phyloP scores from a whole-genome alignment of 495 filamentous ascomycete genomes.

The Podospora pseudopauciseta region DNA sequence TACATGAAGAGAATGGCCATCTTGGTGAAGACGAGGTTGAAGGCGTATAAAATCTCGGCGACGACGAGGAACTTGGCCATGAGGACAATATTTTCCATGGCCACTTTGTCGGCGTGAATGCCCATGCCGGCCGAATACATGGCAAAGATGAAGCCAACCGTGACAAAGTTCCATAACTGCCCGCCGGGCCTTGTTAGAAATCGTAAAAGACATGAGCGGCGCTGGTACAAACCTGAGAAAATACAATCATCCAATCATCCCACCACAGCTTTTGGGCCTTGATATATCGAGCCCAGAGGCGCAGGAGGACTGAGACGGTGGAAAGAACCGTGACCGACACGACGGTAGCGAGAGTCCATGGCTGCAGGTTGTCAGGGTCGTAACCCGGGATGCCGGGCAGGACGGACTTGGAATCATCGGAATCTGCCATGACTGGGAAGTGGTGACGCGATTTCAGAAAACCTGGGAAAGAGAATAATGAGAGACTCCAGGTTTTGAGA shows the following conservation, averaged over 20 bases:
- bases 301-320: background rate
- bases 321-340: constrained; percentile 10
- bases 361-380: constrained; percentile 15
- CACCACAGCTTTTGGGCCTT: constrained; percentile 16
- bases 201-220: background rate
- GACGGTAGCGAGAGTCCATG: constrained; percentile 14
- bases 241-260: constrained; percentile 18
- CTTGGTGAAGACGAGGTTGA: constrained; percentile 15
- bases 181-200: background rate
- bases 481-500: background rate
- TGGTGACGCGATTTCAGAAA: background rate
- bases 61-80: constrained; percentile 16
- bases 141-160: constrained; percentile 17
- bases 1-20: constrained; percentile 15
- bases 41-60: constrained; percentile 15
- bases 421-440: background rate
- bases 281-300: constrained; percentile 4
- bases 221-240: constrained; percentile 10
- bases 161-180: constrained; percentile 13
- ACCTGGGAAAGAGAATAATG: background rate
- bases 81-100: constrained; percentile 9
- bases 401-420: background rate
- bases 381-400: constrained; percentile 6
- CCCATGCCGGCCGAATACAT: constrained; percentile 16
- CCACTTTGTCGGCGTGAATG: constrained; percentile 17